Base-by-base conservation (phyloP, 768 basidiomycete species). In the Agrocybe praecox region DNA sequence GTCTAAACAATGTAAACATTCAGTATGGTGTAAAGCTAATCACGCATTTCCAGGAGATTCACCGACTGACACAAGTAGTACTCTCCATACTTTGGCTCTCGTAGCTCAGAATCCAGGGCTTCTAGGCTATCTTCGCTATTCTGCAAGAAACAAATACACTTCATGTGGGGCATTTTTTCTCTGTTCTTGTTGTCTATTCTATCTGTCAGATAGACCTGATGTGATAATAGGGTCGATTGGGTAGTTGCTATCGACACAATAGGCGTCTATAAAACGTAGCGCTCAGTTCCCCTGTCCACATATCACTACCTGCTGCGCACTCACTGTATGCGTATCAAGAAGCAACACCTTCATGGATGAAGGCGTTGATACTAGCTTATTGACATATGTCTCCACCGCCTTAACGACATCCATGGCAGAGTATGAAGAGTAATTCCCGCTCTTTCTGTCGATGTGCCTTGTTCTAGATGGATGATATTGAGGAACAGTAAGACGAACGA, bases 1-100 rank as follows among this genome's bases (percentile, higher is more conserved):
- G 74, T 97, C 96, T 98, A 56, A 17, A 48, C 45, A 53, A 46
- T 49, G 32, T 49, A 52, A 45, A 10, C 49, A 42, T 53, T 58
- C 29, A 62, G 43, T 49, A 58, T 48, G 52, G 52, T 36, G 54
- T n/a, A 34, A 49, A 52, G 36, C 53, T 42, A 68, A 58, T 50
- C 54, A 61, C 62, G 72, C 65, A 40, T 14, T 14, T 40, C 63
- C 67, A 65, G 66, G 62, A 67, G 75, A 82, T 78, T 82, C 85
- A 90, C 88, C 82, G 79, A 94, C 96, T 90, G 85, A 98, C 96
- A 99, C 69, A 99, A 77, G 81, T 96, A 98, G 76, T 99, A 99
- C 76, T 95, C 94, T 70, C 95, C 95, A 66, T 98, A 99, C 73
- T 90, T 90, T 10, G 96, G 96, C 66, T 94, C 90, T 34, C 80